Percentiles rank a stretch among this genome's conserved stretches.
Evolutionary conservation across 768 basidiomycete species (phyloP).

Genomic region (Pleurotus platypus): DNA sequence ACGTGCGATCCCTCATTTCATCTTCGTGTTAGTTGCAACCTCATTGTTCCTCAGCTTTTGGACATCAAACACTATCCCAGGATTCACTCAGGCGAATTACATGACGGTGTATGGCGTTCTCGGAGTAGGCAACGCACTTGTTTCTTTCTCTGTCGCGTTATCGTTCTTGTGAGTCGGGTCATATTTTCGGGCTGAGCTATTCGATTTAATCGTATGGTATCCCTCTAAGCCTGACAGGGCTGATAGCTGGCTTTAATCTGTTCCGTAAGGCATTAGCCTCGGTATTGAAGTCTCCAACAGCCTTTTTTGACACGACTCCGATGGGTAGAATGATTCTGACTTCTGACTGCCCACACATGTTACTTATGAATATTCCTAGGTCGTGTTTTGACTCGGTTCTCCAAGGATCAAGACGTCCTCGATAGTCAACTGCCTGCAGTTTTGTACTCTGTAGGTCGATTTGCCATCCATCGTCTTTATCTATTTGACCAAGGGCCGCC

Average conservation of each 20-base stretch:
- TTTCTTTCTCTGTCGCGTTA: slow-evolving; percentile 46
- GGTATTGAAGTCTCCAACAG: slow-evolving; percentile 56
- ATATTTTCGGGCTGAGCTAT: not conserved
- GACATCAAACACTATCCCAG: slow-evolving; percentile 50
- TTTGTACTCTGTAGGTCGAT: slow-evolving; percentile 36
- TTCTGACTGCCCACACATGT: not conserved
- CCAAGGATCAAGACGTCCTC: slow-evolving; percentile 57
- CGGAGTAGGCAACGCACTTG: slow-evolving; percentile 45
- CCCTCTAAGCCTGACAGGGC: slow-evolving; percentile 26
- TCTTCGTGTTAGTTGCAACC: slow-evolving; percentile 42
- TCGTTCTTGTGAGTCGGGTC: slow-evolving; percentile 40
- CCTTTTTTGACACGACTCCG: slow-evolving; percentile 74
- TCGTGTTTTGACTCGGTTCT: slow-evolving; percentile 50
- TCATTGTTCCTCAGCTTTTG: slow-evolving; percentile 75
- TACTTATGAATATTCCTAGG: slow-evolving; percentile 27
- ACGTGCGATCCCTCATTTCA: too few relatives aligned
- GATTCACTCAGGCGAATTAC: slow-evolving; percentile 60
- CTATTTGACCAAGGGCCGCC: slow-evolving; percentile 30
- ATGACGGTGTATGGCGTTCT: slow-evolving; percentile 55
- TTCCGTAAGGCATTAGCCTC: slow-evolving; percentile 52
- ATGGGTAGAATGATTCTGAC: slow-evolving; percentile 35
- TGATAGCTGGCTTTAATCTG: slow-evolving; percentile 41
- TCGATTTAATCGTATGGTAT: not conserved
- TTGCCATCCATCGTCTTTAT: slow-evolving; percentile 24
- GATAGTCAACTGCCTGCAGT: slow-evolving; percentile 45